Conservation (phyloP, 2,329 filamentous ascomycete genomes). For the Chaetomiaceae sp. region DNA sequence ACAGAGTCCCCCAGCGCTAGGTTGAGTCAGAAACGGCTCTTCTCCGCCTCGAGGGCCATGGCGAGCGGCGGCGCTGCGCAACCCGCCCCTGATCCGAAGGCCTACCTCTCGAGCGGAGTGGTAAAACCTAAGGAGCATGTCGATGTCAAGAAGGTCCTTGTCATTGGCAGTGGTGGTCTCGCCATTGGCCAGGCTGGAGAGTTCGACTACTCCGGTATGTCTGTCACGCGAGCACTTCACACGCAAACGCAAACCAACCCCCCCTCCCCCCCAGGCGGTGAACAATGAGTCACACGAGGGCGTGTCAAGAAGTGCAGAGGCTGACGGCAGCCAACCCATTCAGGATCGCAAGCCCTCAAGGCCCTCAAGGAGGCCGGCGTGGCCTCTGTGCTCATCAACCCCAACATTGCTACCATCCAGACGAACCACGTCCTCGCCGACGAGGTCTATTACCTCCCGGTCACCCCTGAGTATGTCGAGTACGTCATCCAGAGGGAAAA, state of each 20-base stretch:
- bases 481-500: conserved; percentile 94
- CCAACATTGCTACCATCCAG: conserved; percentile 97
- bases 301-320: conserved; percentile 15
- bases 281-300: conserved; percentile 30
- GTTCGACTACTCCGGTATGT: conserved; percentile 95
- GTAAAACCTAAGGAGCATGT: conserved; percentile 76
- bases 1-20: conserved; percentile 31
- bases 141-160: conserved; percentile 93
- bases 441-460: conserved; percentile 96
- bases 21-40: conserved; percentile 44
- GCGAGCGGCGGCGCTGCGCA: conserved; percentile 48
- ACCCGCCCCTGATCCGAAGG: conserved; percentile 73
- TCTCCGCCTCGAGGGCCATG: conserved; percentile 42
- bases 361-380: conserved; percentile 94
- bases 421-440: conserved; percentile 94
- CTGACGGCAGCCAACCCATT: conserved; percentile 23
- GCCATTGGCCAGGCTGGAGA: conserved; percentile 97
- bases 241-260: neutral
- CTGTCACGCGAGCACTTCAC: conserved; percentile 8
- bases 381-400: conserved; percentile 88
- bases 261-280: conserved; percentile 7
- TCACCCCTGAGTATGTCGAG: conserved; percentile 94
- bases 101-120: conserved; percentile 83
- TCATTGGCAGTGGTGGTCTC: conserved; percentile 92
- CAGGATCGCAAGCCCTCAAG: conserved; percentile 93